Evolutionary conservation across 495 filamentous ascomycete genomes (phyloP).

Genomic region (Xylaria castorea): DNA sequence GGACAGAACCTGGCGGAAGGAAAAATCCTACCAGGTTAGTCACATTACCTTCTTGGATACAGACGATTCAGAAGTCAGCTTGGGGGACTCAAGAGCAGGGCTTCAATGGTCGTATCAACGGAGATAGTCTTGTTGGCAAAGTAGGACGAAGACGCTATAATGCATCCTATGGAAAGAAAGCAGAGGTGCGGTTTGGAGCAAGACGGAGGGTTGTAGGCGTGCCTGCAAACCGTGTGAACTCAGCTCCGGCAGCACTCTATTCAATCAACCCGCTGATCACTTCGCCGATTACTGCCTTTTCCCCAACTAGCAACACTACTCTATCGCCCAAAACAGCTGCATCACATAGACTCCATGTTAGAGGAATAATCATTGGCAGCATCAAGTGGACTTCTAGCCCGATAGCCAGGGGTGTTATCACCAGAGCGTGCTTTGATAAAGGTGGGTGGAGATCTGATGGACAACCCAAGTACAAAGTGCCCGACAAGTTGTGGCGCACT

Average conservation of each 20-base stretch:
- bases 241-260: too few species aligned
- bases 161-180: background rate
- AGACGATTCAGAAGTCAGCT: slow-evolving; percentile 12
- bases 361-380: background rate
- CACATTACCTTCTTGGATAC: slow-evolving; percentile 30
- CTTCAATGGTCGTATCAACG: slow-evolving; percentile 20
- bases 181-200: background rate
- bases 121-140: slow-evolving; percentile 30
- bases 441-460: too few species aligned
- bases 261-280: too few species aligned
- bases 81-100: slow-evolving; percentile 14
- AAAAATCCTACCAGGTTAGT: background rate
- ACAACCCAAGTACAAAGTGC: slow-evolving; percentile 10
- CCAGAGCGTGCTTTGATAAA: background rate
- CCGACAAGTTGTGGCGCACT: slow-evolving; percentile 34
- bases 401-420: slow-evolving; percentile 5
- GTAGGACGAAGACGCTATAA: background rate
- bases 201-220: too few species aligned
- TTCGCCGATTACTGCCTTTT: too few species aligned
- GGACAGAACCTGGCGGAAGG: background rate
- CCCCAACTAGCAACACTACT: too few species aligned
- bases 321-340: too few species aligned
- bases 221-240: too few species aligned
- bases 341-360: background rate
- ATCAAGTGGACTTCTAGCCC: slow-evolving; percentile 4